Conservation (phyloP, 768 basidiomycete genomes). For the Naganishia onofrii region DNA sequence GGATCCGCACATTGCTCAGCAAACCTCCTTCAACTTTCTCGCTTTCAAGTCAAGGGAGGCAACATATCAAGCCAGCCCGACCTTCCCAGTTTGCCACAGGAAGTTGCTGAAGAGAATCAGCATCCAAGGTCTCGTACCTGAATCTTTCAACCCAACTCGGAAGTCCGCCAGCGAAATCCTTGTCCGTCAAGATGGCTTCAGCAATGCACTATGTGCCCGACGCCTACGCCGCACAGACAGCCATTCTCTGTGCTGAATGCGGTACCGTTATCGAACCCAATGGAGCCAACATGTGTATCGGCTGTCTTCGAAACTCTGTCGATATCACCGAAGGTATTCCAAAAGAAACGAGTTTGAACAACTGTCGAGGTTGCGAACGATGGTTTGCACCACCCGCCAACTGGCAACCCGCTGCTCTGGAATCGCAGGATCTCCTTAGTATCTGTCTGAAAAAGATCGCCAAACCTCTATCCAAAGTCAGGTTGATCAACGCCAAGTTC, state of each 20-base stretch:
- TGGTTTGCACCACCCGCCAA: conserved; percentile 84
- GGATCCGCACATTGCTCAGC: conserved; percentile 22
- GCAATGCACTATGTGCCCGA: conserved; percentile 48
- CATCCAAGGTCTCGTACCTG: neutral
- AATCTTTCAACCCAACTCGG: neutral
- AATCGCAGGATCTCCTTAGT: conserved; percentile 81
- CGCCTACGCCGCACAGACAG: conserved; percentile 44
- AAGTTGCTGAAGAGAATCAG: neutral
- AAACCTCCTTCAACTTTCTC: conserved; percentile 14
- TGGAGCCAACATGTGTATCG: conserved; percentile 42
- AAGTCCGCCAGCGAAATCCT: neutral
- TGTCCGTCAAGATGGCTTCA: conserved; percentile 13
- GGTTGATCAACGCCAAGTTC: conserved; percentile 95
- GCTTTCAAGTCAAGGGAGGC: neutral
- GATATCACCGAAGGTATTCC: conserved; percentile 99
- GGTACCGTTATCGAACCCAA: conserved; percentile 45
- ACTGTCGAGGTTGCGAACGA: conserved; percentile 92
- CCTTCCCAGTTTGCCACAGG: neutral
- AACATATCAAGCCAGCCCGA: neutral
- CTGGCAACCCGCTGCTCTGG: conserved; percentile 81
- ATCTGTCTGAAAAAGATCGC: conserved; percentile 86
- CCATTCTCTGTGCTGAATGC: conserved; percentile 52
- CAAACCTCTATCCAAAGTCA: conserved; percentile 71
- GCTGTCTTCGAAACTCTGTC: conserved; percentile 55
- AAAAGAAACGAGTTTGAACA: conserved; percentile 78